phyloP scores from a whole-genome alignment of 306 rosid species.

The Malus sieversii region DNA sequence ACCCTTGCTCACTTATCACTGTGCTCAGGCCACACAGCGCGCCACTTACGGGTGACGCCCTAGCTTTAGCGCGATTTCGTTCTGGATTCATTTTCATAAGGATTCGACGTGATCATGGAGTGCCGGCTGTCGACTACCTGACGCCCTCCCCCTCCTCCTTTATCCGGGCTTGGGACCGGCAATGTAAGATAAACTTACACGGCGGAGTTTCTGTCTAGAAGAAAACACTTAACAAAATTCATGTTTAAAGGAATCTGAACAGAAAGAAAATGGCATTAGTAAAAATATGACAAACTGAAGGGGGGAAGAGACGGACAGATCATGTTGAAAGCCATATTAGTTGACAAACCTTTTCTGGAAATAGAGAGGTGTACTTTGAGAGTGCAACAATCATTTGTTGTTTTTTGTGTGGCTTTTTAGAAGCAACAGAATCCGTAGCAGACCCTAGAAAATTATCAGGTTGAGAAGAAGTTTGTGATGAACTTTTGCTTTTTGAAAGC shows the following conservation, averaged over 20 bases:
- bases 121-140: no score
- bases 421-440: conserved; percentile 36
- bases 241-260: not conserved
- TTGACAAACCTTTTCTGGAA: conserved; percentile 90
- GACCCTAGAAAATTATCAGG: conserved; percentile 37
- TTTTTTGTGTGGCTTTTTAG: conserved; percentile 43
- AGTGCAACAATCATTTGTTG: conserved; percentile 45
- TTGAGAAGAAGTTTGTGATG: conserved; percentile 42
- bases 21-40: no score
- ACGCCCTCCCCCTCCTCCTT: no score
- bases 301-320: not conserved
- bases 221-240: no score
- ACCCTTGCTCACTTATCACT: no score
- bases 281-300: not conserved
- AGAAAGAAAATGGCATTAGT: not conserved
- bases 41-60: no score
- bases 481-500: conserved; percentile 53
- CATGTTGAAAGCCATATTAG: not conserved
- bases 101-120: no score
- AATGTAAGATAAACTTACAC: no score
- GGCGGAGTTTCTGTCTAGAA: not conserved
- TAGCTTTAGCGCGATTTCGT: no score
- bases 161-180: no score
- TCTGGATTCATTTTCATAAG: no score
- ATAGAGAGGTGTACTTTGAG: conserved; percentile 64